Conservation (phyloP, 306 rosid species). For the Sechiopsis laciniata region DNA sequence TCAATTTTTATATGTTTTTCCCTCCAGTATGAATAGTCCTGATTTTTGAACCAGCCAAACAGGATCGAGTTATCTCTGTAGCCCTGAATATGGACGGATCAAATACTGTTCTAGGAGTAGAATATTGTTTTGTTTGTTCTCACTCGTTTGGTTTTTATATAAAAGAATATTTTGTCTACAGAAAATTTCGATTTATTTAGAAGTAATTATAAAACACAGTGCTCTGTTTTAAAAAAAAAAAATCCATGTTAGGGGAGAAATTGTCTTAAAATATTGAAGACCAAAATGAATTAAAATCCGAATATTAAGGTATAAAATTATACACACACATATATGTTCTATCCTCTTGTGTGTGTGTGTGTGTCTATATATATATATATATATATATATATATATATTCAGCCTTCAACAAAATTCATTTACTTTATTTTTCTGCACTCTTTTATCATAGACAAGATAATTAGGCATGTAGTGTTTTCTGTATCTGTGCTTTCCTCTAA, state of each 20-base stretch:
- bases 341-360: too few relatives aligned
- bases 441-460: neutral
- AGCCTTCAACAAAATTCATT: neutral
- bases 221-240: neutral
- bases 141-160: neutral
- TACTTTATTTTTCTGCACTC: neutral
- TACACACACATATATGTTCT: too few relatives aligned
- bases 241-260: neutral
- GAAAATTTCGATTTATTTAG: neutral
- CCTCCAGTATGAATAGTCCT: conserved; percentile 14
- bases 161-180: neutral
- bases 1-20: conserved; percentile 17
- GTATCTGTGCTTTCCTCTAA: conserved; percentile 4
- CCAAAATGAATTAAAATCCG: neutral
- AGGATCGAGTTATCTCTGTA: conserved; percentile 21
- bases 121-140: neutral
- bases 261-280: neutral
- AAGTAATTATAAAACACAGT: neutral
- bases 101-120: conserved; percentile 18
- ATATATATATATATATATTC: neutral
- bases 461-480: neutral
- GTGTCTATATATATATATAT: too few relatives aligned
- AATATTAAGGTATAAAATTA: neutral
- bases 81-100: conserved; percentile 21
- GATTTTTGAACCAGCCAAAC: conserved; percentile 24